Conservation (phyloP, 2,329 filamentous ascomycete genomes). For the Atkinsonella hypoxylon region DNA sequence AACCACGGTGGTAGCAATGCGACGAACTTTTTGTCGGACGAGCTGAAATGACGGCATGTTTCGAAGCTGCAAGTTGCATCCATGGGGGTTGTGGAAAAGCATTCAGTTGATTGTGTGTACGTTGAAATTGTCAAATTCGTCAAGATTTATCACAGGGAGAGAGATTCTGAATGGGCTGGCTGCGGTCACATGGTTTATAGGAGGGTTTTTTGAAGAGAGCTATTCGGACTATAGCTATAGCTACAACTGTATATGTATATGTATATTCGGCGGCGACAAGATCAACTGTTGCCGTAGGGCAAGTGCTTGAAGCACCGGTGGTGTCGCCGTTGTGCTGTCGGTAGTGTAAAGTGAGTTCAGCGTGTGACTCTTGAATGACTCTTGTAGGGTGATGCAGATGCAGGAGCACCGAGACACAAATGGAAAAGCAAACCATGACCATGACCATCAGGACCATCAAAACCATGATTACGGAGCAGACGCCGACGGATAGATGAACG, state of each 20-base stretch:
- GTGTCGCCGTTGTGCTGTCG: too few relatives aligned
- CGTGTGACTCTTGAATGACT: too few relatives aligned
- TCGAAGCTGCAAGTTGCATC: neutral
- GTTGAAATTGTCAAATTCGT: neutral
- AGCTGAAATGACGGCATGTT: slow-evolving; percentile 16
- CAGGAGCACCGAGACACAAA: too few relatives aligned
- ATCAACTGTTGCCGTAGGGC: too few relatives aligned
- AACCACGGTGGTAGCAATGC: slow-evolving; percentile 9
- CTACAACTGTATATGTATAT: neutral
- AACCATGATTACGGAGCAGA: neutral
- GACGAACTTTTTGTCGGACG: slow-evolving; percentile 13
- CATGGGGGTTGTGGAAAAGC: neutral
- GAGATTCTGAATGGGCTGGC: neutral
- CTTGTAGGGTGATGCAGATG: too few relatives aligned
- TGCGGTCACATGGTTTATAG: neutral
- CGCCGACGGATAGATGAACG: neutral
- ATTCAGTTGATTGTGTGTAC: neutral
- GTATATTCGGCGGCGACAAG: neutral
- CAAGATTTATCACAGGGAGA: neutral
- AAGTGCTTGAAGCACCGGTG: neutral
- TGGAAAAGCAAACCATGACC: too few relatives aligned
- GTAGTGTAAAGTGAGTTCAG: too few relatives aligned
- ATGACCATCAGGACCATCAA: neutral
- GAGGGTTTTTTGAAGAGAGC: neutral
- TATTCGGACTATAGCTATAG: neutral